Evolutionary conservation across 1,139 yeast species (phyloP).

Genomic region (Pneumocystis canis): DNA sequence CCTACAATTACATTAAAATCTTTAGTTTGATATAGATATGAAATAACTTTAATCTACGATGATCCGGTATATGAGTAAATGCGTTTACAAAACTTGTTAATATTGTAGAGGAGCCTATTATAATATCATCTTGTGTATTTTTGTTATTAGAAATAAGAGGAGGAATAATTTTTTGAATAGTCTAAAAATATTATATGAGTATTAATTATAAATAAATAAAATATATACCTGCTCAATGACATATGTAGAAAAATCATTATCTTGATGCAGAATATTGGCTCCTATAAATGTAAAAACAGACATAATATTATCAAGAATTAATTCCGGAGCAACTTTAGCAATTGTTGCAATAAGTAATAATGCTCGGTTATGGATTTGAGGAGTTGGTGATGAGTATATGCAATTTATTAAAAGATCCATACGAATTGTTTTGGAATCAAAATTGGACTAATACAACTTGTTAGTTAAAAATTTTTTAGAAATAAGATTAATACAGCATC

Average conservation of each 20-base stretch:
- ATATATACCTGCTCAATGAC: conserved; percentile 55
- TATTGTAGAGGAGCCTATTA: conserved; percentile 57
- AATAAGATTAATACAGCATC: conserved; percentile 28
- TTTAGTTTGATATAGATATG: not conserved
- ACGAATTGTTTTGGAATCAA: conserved; percentile 59
- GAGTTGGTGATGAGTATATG: conserved; percentile 74
- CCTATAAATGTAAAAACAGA: conserved; percentile 99
- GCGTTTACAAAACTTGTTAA: conserved; percentile 84
- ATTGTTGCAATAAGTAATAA: conserved; percentile 72
- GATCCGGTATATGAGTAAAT: conserved; percentile 88
- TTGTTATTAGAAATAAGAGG: conserved; percentile 46
- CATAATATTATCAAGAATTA: conserved; percentile 90
- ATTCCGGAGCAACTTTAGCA: conserved; percentile 80
- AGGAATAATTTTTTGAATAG: conserved; percentile 80
- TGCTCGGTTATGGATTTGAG: conserved; percentile 85
- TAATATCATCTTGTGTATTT: conserved; percentile 22
- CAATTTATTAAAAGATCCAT: conserved; percentile 85
- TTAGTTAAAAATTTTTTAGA: not conserved
- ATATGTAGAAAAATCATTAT: conserved; percentile 83
- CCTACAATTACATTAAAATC: not conserved
- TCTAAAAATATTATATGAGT: conserved; percentile 20
- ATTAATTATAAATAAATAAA: not conserved
- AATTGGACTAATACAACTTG: conserved; percentile 17
- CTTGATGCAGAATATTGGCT: conserved; percentile 90
- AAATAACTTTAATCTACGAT: conserved; percentile 58